Base-by-base conservation (phyloP, 2,329 filamentous ascomycete species). In the Elsinoe australis region DNA sequence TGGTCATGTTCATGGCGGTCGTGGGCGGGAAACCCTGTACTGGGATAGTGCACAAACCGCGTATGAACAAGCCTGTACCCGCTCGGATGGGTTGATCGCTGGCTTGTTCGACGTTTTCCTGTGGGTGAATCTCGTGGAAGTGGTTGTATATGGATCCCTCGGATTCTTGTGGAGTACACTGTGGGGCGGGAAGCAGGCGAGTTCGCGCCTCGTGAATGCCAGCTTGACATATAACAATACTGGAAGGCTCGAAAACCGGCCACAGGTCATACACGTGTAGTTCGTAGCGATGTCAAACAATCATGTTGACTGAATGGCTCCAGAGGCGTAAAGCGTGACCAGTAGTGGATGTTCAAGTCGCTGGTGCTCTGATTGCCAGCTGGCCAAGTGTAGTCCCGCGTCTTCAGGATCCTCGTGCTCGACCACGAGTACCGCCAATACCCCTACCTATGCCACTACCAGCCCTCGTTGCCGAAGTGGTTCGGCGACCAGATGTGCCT, bases 1-100 rank as follows among this genome's bases (percentile, higher is more conserved):
- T 62, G 88, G 87, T 1, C 88, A 95, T 64, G 76, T 89, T 18
- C 88, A 95, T 67, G 83, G 75, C 59, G 85, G 79, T 6, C 76
- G 83, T 36, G 88, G 87, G 12, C 71, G 70, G 34, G 80, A 88
- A 58, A 65, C 79, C 0, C 73, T 85, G 7, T 83, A 79, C 65
- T 94, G 85, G 73, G 86, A 92, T 62, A 75, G 80, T 19, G 76
- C 79, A 51, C 86, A 94, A 64, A 68, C 68, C 24, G 75, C 76
- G 1, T 88, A 87, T 65, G 86, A 90, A 65, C 69, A 71, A n/a
- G 71, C 87, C 18, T 71, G 75, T 59, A 60, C 60, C 2, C 62
- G 67, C 7, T 55, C 67, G 42, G 59, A 60, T 12, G 65, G 67
- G 1, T 55, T 69, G 41, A 53, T 67, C 6, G 54, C 58, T 26